A percentile compares a stretch with the other conserved stretches of the same genome.
Evolutionary conservation across 129 eudicot species (phyloP).

Genomic region (Escallonia rubra): DNA sequence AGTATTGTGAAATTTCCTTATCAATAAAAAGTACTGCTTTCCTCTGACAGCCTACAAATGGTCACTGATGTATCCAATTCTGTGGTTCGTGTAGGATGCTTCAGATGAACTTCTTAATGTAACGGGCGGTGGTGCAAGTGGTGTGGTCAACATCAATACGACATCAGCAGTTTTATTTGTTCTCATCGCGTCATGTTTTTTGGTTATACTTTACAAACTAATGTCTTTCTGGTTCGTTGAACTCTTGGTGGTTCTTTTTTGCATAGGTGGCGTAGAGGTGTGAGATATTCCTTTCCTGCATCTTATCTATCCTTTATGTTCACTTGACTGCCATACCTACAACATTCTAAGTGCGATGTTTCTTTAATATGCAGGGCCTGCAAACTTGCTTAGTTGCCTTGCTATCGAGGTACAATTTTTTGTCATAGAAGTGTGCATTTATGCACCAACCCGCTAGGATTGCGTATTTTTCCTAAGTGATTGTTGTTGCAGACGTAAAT

Average conservation of each 20-base stretch:
- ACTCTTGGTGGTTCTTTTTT: conserved; percentile 74
- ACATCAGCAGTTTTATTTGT: conserved; percentile 73
- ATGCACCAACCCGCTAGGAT: background rate
- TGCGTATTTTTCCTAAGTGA: background rate
- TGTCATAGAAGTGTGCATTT: conserved; percentile 12
- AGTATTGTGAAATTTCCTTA: too few species aligned
- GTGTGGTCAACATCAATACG: conserved; percentile 61
- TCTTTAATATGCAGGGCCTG: conserved; percentile 50
- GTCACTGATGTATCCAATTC: conserved; percentile 11
- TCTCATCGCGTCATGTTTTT: conserved; percentile 81
- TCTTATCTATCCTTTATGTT: too few species aligned
- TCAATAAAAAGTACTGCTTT: background rate
- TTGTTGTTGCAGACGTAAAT: background rate
- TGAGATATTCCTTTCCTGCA: background rate
- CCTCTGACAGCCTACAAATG: conserved; percentile 7
- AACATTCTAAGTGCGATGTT: conserved; percentile 1
- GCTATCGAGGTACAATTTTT: conserved; percentile 49
- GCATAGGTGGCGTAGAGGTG: conserved; percentile 93
- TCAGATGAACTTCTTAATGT: conserved; percentile 43
- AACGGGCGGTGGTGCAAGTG: conserved; percentile 32
- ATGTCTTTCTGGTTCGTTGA: conserved; percentile 83
- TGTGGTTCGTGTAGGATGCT: conserved; percentile 55
- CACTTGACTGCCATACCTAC: background rate
- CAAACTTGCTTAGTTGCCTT: conserved; percentile 73
- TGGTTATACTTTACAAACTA: conserved; percentile 62